Base-by-base conservation (phyloP, 768 basidiomycete species). In the Daedaleopsis sinensis region DNA sequence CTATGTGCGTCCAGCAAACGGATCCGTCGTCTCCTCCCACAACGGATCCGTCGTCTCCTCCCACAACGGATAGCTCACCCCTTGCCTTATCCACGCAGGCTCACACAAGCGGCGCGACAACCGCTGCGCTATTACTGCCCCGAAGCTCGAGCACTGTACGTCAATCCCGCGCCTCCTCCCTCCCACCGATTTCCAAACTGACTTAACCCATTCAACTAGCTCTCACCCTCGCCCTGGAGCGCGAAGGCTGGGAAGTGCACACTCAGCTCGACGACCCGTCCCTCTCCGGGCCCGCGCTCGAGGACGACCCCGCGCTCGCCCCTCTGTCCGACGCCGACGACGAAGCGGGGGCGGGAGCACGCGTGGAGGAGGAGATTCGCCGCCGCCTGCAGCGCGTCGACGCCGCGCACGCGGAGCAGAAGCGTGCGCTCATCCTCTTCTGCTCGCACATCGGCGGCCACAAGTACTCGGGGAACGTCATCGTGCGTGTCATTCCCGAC, bases 31-130 rank as follows among this genome's bases (percentile, higher is more conserved):
- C n/a, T n/a, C n/a, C n/a, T n/a, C n/a, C n/a, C n/a, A n/a, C n/a
- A n/a, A n/a, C n/a, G n/a, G n/a, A n/a, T n/a, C n/a, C n/a, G n/a
- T 7, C 9, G 19, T 23, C 8, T 9, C 12, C 12, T 23, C 39
- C 15, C 7, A 0, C 5, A 46, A 19, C 10, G 11, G 4, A 27
- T 3, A 3, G 21, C 23, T 5, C 36, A 8, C 19, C 52, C 39
- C 18, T 35, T n/a, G n/a, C n/a, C n/a, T n/a, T n/a, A n/a, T n/a
- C 47, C 15, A 39, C 42, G 10, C 69, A 96, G 94, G 96, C 72
- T 97, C 95, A 2, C 96, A 98, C 76, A 94, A 94, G 76, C 85
- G 84, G 67, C 81, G 96, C 36, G 96, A 98, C 76, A 96, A 95
- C 71, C 86, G 94, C 62, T 99, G 96, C 74, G 84, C 85, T 24